Evolutionary conservation across 495 filamentous ascomycete species (phyloP).

Genomic region (Daldinia vernicosa): DNA sequence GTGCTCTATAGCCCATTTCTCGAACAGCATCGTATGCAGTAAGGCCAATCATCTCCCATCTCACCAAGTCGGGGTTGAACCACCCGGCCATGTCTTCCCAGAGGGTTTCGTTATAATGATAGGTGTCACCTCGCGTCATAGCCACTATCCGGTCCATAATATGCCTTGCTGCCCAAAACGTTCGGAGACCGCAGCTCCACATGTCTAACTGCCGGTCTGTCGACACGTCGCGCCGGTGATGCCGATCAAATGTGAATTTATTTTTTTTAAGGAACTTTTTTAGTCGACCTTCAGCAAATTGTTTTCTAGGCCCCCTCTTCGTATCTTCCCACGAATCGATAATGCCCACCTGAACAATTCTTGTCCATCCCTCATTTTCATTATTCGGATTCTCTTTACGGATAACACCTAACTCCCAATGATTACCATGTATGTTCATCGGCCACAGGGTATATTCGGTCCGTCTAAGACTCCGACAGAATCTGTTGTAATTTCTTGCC

Average conservation of each 20-base stretch:
- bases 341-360: slow-evolving; percentile 22
- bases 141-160: slow-evolving; percentile 33
- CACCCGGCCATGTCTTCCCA: slow-evolving; percentile 27
- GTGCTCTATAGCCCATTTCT: slow-evolving; percentile 36
- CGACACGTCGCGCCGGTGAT: background rate
- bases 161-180: slow-evolving; percentile 37
- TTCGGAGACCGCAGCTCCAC: slow-evolving; percentile 33
- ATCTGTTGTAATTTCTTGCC: background rate
- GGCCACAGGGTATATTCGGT: slow-evolving; percentile 36
- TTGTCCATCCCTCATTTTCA: background rate
- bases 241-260: slow-evolving; percentile 4
- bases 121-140: background rate
- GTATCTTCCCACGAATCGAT: slow-evolving; percentile 12
- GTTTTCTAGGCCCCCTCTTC: rapidly evolving
- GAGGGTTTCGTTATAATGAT: slow-evolving; percentile 3
- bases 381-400: slow-evolving; percentile 9
- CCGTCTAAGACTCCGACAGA: background rate
- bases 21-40: slow-evolving; percentile 23
- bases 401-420: slow-evolving; percentile 39
- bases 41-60: slow-evolving; percentile 45
- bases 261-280: background rate
- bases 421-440: slow-evolving; percentile 19
- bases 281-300: background rate
- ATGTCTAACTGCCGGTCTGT: slow-evolving; percentile 21
- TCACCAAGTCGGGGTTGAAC: slow-evolving; percentile 35